Evolutionary conservation across 129 eudicot species (phyloP).

Genomic region (Lonicera japonica): DNA sequence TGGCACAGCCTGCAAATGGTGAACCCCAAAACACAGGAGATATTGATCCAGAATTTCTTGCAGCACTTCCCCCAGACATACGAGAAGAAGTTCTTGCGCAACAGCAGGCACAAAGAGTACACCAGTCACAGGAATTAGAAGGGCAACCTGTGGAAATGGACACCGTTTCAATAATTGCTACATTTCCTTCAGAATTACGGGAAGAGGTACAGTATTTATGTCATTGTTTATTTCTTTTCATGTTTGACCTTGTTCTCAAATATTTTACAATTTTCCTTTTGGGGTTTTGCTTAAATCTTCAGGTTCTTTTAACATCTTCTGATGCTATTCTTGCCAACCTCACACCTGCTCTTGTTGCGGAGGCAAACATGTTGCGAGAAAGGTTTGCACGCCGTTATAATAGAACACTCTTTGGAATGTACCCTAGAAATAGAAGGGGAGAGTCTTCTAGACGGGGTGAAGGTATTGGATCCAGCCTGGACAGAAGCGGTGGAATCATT

Average conservation of each 20-base stretch:
- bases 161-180: slow-evolving; percentile 92
- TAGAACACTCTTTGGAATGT: slow-evolving; percentile 82
- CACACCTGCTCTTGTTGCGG: slow-evolving; percentile 97
- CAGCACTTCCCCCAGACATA: slow-evolving; percentile 97
- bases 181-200: slow-evolving; percentile 88
- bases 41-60: slow-evolving; percentile 97
- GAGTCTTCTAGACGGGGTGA: slow-evolving; percentile 92
- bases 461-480: slow-evolving; percentile 60
- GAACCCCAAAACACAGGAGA: slow-evolving; percentile 83
- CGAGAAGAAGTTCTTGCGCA: slow-evolving; percentile 96
- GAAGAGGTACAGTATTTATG: slow-evolving; percentile 63
- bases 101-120: slow-evolving; percentile 84
- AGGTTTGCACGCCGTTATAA: slow-evolving; percentile 92
- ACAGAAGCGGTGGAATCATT: slow-evolving; percentile 54
- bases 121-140: slow-evolving; percentile 82
- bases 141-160: slow-evolving; percentile 99
- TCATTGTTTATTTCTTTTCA: neutral
- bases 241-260: neutral
- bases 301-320: slow-evolving; percentile 96
- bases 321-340: slow-evolving; percentile 96
- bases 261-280: neutral
- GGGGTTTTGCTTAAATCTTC: neutral
- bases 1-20: slow-evolving; percentile 47
- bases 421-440: slow-evolving; percentile 82
- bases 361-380: slow-evolving; percentile 95